Evolutionary conservation across 2,329 filamentous ascomycete genomes (phyloP), one percentile per base, ranked within the genome.

Genomic region (Fusarium dlaminii): DNA sequence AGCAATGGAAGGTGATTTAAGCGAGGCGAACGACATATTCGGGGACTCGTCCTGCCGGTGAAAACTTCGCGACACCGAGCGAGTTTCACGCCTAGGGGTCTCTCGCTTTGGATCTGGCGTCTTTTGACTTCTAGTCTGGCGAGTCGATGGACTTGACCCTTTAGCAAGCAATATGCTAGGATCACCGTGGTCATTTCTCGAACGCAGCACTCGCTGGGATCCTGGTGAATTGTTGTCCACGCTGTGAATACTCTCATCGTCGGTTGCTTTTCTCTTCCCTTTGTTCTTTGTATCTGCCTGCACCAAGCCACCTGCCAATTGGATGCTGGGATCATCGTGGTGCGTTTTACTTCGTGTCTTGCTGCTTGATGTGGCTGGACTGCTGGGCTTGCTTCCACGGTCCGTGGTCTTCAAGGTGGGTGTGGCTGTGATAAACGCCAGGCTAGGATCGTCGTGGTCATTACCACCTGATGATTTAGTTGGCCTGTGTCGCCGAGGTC

Each of bases 1-100:
- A 32, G 77, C 71, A 34, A 80, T 75, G 9, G 80, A 81, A 11
- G 82, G 80, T 18, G 80, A 78, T 34, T 72, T 74, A 32, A 76
- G 64, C 20, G 72, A 72, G 30, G 76, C 67, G 29, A 75, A 72
- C 13, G 68, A 66, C 42, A 55, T 64, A 34, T 75, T 77, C 5
- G 78, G 78, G 11, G 76, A 78, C 22, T 66, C 72, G 27, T 60
- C 68, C 55, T 65, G 73, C 22, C 64, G 71, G 34, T 64, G 70
- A 13, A 74, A 55, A 13, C 75, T 73, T 56, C 74, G 68, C 24
- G 74, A 76, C 24, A 68, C 74, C 32, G 74, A 74, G 27, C 78
- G 78, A 43, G 72, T 73, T 56, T 75, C 77, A n/a, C 74, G 77
- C 61, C 66, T 73, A 66, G 72, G 68, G 27, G 72, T 75, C 37